A percentile compares a stretch with the other conserved stretches of the same genome.
These are phyloP conservation scores for Solanum dulcamara DNA, from an alignment of 257 asterid species.

Conservation along the genomic window DNA sequence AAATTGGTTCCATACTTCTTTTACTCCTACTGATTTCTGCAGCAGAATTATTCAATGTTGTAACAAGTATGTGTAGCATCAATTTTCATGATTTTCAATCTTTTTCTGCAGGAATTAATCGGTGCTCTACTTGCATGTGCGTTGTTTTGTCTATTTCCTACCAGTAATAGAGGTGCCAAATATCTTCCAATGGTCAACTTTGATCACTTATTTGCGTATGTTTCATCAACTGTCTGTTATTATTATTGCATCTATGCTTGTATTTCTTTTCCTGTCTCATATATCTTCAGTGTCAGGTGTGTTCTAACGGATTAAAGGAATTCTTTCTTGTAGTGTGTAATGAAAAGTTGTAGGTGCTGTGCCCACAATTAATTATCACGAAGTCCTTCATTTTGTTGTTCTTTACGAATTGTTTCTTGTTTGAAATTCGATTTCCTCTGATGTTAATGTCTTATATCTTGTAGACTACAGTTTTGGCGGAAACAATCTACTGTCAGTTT, in stretches of 20 bases:
- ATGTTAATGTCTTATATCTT: neutral
- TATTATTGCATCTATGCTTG: neutral
- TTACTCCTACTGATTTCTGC: neutral
- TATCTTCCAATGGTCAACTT: constrained; percentile 75
- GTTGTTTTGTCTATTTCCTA: constrained; percentile 78
- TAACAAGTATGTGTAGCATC: neutral
- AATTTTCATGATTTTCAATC: neutral
- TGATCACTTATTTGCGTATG: constrained; percentile 69
- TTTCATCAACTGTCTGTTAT: constrained; percentile 6
- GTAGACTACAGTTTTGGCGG: neutral
- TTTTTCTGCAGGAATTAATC: constrained; percentile 57
- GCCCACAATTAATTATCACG: neutral
- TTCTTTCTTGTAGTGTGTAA: neutral
- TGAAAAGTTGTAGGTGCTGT: neutral
- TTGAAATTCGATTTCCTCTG: neutral
- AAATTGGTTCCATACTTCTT: neutral
- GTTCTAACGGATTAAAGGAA: neutral
- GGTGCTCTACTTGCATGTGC: constrained; percentile 80
- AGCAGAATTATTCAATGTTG: neutral
- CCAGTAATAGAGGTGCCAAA: constrained; percentile 46
- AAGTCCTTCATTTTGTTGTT: neutral
- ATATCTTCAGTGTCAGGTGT: neutral
- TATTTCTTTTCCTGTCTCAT: neutral
- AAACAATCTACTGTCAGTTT: neutral
- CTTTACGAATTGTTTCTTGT: neutral